Conservation (phyloP, 495 filamentous ascomycete species). For the Clavariopsis aquatica region DNA sequence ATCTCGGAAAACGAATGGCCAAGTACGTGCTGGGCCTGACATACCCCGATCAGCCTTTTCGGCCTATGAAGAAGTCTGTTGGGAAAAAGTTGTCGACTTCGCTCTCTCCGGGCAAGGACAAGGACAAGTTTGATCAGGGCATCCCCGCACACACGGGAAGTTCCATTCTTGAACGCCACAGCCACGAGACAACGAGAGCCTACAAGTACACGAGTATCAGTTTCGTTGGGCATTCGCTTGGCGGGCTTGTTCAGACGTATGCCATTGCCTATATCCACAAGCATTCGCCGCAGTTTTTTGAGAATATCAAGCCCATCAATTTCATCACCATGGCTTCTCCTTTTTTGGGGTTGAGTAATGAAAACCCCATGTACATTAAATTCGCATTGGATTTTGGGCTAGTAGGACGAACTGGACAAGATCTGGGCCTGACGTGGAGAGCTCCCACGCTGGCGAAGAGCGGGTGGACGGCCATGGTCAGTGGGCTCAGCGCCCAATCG, state of each 20-base stretch:
- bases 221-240: conserved; percentile 91
- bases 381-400: conserved; percentile 96
- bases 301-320: conserved; percentile 82
- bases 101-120: conserved; percentile 36
- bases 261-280: conserved; percentile 97
- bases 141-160: conserved; percentile 56
- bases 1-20: conserved; percentile 91
- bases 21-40: conserved; percentile 85
- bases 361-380: conserved; percentile 95
- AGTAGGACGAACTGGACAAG: conserved; percentile 91
- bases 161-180: conserved; percentile 50
- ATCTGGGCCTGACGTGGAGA: conserved; percentile 91
- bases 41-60: conserved; percentile 85
- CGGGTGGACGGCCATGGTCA: conserved; percentile 84
- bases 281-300: conserved; percentile 88
- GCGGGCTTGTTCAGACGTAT: conserved; percentile 89
- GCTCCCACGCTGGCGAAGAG: conserved; percentile 78
- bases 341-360: conserved; percentile 90
- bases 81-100: conserved; percentile 38
- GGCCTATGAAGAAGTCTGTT: conserved; percentile 63
- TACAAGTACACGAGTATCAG: conserved; percentile 95
- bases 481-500: conserved; percentile 66
- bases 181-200: conserved; percentile 54
- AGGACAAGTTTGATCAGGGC: conserved; percentile 37
- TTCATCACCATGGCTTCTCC: conserved; percentile 92